These are phyloP conservation scores for Suhomyces xylopsoci DNA, from an alignment of 805 yeast genomes.

Conservation along the genomic window DNA sequence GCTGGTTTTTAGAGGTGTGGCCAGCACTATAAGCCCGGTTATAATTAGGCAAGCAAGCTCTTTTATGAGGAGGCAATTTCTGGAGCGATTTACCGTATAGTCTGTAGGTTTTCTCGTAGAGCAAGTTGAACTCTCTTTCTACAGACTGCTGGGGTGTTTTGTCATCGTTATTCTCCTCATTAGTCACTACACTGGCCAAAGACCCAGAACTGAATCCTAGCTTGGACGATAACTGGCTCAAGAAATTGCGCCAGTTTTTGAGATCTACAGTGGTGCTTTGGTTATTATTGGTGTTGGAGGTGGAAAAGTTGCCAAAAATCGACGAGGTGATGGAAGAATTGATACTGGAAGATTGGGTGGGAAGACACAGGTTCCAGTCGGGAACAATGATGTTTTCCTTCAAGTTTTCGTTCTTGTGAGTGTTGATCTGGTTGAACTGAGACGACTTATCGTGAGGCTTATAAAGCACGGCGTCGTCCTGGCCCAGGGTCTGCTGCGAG, in stretches of 20 bases:
- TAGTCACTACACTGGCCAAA: slow-evolving; percentile 22
- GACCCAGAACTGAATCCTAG: slow-evolving; percentile 35
- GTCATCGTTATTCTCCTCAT: slow-evolving; percentile 9
- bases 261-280: slow-evolving; percentile 27
- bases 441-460: slow-evolving; percentile 40
- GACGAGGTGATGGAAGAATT: slow-evolving; percentile 16
- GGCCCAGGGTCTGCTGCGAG: slow-evolving; percentile 4
- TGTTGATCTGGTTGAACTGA: slow-evolving; percentile 40
- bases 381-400: slow-evolving; percentile 41
- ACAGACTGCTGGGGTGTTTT: slow-evolving; percentile 11
- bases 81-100: slow-evolving; percentile 38
- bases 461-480: slow-evolving; percentile 44
- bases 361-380: slow-evolving; percentile 39
- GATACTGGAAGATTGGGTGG: slow-evolving; percentile 20
- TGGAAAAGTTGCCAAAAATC: slow-evolving; percentile 25
- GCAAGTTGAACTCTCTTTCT: slow-evolving; percentile 30
- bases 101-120: slow-evolving; percentile 35
- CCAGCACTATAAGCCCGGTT: slow-evolving; percentile 25
- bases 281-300: slow-evolving; percentile 17
- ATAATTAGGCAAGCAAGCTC: slow-evolving; percentile 40
- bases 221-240: slow-evolving; percentile 31
- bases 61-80: slow-evolving; percentile 32
- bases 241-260: slow-evolving; percentile 34
- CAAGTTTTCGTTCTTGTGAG: slow-evolving; percentile 44
- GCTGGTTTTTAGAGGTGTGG: slow-evolving; percentile 15